Percentiles rank a stretch among this genome's conserved stretches.
These are phyloP conservation scores for Danielozyma ontarioensis DNA, from an alignment of 805 yeast species.

Conservation along the genomic window DNA sequence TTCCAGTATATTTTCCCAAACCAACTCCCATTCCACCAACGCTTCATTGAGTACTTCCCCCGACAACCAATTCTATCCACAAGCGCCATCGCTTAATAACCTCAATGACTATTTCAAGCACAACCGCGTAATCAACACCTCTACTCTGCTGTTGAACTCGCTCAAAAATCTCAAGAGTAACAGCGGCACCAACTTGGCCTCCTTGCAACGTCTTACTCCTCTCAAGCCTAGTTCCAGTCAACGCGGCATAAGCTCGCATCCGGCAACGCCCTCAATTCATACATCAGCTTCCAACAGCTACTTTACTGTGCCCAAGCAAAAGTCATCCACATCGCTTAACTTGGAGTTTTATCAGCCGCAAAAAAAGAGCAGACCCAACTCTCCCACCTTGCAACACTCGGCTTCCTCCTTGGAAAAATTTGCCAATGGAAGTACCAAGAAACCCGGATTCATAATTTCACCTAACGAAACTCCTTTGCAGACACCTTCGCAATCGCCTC, in stretches of 20 bases:
- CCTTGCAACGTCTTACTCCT: conserved; percentile 42
- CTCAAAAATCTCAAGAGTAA: conserved; percentile 20
- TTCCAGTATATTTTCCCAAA: neutral
- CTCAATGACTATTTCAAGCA: conserved; percentile 30
- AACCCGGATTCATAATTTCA: conserved; percentile 21
- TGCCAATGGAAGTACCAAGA: conserved; percentile 1
- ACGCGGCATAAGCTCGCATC: conserved; percentile 3
- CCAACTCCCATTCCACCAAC: conserved; percentile 18
- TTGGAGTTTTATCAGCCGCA: conserved; percentile 27
- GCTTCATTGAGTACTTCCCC: conserved; percentile 33
- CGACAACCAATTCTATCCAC: conserved; percentile 10
- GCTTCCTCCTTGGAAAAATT: conserved; percentile 1
- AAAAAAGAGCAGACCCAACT: conserved; percentile 32
- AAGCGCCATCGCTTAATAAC: conserved; percentile 23
- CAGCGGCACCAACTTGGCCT: conserved; percentile 17
- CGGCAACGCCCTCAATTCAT: conserved; percentile 15
- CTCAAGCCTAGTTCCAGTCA: conserved; percentile 16
- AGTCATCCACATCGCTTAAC: conserved; percentile 29
- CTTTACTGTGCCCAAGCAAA: conserved; percentile 18
- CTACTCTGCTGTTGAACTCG: conserved; percentile 13
- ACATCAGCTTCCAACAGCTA: conserved; percentile 8
- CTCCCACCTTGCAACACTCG: conserved; percentile 29
- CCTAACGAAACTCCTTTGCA: conserved; percentile 46
- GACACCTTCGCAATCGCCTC: conserved; percentile 49
- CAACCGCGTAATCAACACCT: conserved; percentile 11